Conservation (phyloP, 129 eudicot species). For the Ambrosia artemisiifolia region DNA sequence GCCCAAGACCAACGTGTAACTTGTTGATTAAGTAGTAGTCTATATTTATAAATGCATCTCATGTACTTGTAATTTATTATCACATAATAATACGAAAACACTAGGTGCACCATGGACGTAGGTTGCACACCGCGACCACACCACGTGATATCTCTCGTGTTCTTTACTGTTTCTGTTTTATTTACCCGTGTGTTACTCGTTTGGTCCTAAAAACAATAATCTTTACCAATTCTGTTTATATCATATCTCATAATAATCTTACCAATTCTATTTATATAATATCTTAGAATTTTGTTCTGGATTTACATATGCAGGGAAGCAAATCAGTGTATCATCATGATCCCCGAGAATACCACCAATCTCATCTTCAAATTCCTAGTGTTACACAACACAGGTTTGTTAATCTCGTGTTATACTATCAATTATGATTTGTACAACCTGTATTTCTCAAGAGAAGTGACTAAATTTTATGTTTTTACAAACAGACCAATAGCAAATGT, state of each 20-base stretch:
- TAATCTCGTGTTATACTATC: not conserved
- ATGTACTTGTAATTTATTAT: too few relatives aligned
- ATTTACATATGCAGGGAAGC: conserved; percentile 41
- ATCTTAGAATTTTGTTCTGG: not conserved
- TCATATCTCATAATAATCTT: not conserved
- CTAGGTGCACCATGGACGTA: too few relatives aligned
- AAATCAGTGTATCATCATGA: conserved; percentile 32
- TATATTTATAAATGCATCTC: too few relatives aligned
- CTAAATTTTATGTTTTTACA: not conserved
- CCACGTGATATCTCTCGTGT: too few relatives aligned
- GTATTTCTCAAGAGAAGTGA: not conserved
- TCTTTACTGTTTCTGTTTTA: too few relatives aligned
- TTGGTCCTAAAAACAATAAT: too few relatives aligned
- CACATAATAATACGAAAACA: too few relatives aligned
- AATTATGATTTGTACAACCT: conserved; percentile 1
- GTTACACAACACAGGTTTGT: conserved; percentile 43
- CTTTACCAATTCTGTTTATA: too few relatives aligned
- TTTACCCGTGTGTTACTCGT: too few relatives aligned
- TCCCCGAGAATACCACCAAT: conserved; percentile 36
- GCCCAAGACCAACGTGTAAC: too few relatives aligned
- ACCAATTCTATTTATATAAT: conserved; percentile 8
- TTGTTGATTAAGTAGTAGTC: too few relatives aligned
- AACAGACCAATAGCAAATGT: conserved; percentile 27
- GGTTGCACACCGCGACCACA: too few relatives aligned
- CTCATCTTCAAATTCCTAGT: conserved; percentile 38